Base-by-base conservation (phyloP, 2,329 filamentous ascomycete genomes). In the Basipetospora chlamydospora region DNA sequence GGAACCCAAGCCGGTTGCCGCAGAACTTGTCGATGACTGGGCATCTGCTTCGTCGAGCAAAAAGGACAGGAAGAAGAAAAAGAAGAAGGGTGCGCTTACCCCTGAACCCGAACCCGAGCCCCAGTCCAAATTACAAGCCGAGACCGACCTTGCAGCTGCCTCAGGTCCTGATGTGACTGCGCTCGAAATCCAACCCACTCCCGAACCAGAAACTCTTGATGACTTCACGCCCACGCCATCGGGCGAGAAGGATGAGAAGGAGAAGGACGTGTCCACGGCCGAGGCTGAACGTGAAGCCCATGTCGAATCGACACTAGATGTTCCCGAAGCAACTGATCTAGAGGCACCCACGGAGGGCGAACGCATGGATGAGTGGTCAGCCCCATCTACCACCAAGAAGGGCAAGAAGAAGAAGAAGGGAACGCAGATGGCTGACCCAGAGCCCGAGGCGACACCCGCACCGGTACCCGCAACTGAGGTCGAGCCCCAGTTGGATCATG, bases 41-140 rank as follows among this genome's bases (percentile, higher is more conserved):
- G n/a, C 23, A 5, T 26, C 12, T 6, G 33, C 28, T 12, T 17
- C 17, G 12, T 16, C 26, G 8, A 17, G 13, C 26, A 35, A 35
- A 15, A 35, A 35, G 22, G 33, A 26, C 9, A 35, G 26, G 33
- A 35, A 35, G 23, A 35, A 21, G 11, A 33, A 33, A 20, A 33
- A 33, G 30, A 22, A 11, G n/a, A 11, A 17, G 3, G 28, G 1
- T 17, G 11, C 33, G 12, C 13, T 28, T 26, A 23, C 13, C 4
- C 33, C 13, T 28, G 33, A 35, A 17, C n/a, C 23, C 17, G 13
- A 35, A 26, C 33, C 13, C 13, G 6, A 23, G 13, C 11, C 20
- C 15, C 17, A 34, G 22, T 6, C 32, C n/a, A 20, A 34, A 34
- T 10, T 15, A n/a, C 20, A 23, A 20, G 10, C 32, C 20, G 32